Conservation (phyloP, 1,284 basidiomycete genomes). For the Ustilago trichophora region DNA sequence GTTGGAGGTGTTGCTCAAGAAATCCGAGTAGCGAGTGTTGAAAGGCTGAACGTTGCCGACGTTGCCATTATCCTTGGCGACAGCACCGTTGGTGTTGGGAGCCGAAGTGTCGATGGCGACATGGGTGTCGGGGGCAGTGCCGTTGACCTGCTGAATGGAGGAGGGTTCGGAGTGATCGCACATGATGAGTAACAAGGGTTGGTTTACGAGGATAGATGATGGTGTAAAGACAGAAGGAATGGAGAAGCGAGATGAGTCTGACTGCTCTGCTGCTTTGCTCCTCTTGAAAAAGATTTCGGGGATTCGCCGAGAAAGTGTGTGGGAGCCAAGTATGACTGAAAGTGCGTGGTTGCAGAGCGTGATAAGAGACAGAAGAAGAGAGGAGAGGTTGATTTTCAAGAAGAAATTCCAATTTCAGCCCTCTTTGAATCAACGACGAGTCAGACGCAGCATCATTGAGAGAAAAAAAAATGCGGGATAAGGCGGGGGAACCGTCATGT, state of each 20-base stretch:
- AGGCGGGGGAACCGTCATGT: too few species aligned
- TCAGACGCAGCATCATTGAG: too few species aligned
- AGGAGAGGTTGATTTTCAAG: too few species aligned
- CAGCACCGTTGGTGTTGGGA: constrained; percentile 31
- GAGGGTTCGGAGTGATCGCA: constrained; percentile 49
- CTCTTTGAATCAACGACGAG: too few species aligned
- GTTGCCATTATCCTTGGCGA: constrained; percentile 40
- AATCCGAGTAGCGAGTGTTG: constrained; percentile 57
- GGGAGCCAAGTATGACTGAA: too few species aligned
- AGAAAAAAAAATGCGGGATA: too few species aligned
- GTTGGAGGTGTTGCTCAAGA: constrained; percentile 66
- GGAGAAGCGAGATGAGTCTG: neutral
- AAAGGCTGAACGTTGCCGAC: constrained; percentile 52
- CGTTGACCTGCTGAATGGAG: constrained; percentile 55
- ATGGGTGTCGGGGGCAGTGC: constrained; percentile 55
- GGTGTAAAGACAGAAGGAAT: neutral
- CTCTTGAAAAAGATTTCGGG: too few species aligned
- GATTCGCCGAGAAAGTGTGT: too few species aligned
- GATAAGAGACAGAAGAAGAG: too few species aligned
- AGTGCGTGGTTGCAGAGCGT: too few species aligned
- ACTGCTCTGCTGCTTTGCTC: too few species aligned
- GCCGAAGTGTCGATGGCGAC: constrained; percentile 56
- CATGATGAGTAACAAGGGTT: constrained; percentile 30
- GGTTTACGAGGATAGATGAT: neutral
- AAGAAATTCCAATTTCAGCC: too few species aligned